Percentiles rank a stretch among this genome's conserved stretches.
phyloP scores from a whole-genome alignment of 2,329 filamentous ascomycete species.

The Aplosporella prunicola region DNA sequence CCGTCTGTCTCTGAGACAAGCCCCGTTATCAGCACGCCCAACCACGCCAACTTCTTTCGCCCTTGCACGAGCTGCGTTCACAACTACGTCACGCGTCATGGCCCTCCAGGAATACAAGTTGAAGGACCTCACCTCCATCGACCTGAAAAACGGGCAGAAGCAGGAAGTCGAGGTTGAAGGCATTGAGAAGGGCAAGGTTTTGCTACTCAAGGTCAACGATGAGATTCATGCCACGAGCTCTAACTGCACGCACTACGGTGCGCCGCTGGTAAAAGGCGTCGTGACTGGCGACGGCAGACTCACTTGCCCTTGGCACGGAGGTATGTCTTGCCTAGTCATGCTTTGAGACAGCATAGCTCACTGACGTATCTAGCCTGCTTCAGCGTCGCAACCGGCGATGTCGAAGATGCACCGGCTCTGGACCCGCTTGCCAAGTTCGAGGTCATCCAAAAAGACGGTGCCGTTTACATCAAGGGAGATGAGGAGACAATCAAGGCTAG shows the following conservation, averaged over 20 bases:
- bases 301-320: constrained; percentile 95
- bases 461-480: constrained; percentile 74
- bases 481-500: constrained; percentile 69
- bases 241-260: constrained; percentile 86
- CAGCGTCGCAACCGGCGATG: constrained; percentile 77
- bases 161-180: constrained; percentile 86
- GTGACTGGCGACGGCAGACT: constrained; percentile 71
- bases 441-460: constrained; percentile 69
- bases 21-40: background rate
- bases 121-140: constrained; percentile 65
- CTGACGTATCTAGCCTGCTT: constrained; percentile 59
- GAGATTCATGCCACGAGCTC: constrained; percentile 70
- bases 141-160: constrained; percentile 72
- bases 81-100: constrained; percentile 5
- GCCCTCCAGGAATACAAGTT: constrained; percentile 45
- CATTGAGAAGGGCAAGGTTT: constrained; percentile 72
- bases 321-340: constrained; percentile 38
- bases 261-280: constrained; percentile 78
- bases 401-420: constrained; percentile 87
- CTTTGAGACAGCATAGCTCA: background rate
- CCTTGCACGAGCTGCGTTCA: too few relatives aligned
- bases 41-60: constrained; percentile 1
- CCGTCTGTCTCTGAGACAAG: constrained; percentile 6
- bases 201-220: constrained; percentile 70
- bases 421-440: constrained; percentile 80